These are phyloP conservation scores for Escallonia rubra DNA, from an alignment of 129 eudicot species.

Conservation along the genomic window DNA sequence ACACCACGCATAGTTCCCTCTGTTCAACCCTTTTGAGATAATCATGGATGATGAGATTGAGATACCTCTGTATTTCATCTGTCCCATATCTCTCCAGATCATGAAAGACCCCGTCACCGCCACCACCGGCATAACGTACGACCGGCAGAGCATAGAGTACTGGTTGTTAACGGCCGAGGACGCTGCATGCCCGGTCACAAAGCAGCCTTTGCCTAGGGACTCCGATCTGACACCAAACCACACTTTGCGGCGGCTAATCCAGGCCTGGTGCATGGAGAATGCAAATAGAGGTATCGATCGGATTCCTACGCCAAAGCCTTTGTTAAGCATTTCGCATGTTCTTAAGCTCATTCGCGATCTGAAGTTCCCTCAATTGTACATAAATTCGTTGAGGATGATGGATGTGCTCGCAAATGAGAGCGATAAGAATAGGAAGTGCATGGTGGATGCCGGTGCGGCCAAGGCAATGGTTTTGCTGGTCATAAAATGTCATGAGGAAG, in stretches of 20 bases:
- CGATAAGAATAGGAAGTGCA: constrained; percentile 1
- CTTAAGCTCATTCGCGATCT: constrained; percentile 3
- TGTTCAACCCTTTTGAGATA: neutral
- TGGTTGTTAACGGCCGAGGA: constrained; percentile 12
- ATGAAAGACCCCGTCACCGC: constrained; percentile 29
- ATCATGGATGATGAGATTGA: constrained; percentile 12
- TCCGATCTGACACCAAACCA: constrained; percentile 22
- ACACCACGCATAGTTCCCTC: no score
- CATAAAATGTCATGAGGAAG: neutral
- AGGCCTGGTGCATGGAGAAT: constrained; percentile 18
- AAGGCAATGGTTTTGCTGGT: constrained; percentile 6
- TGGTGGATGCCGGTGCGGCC: constrained; percentile 8
- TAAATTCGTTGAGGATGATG: neutral
- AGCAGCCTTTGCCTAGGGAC: constrained; percentile 10
- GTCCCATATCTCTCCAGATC: constrained; percentile 24
- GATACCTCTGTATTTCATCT: constrained; percentile 20
- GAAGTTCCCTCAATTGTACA: neutral
- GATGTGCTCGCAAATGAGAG: neutral
- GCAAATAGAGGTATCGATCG: constrained; percentile 6
- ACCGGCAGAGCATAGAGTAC: constrained; percentile 15
- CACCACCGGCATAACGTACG: constrained; percentile 26
- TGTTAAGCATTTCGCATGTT: neutral
- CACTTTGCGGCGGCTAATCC: constrained; percentile 26
- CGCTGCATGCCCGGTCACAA: constrained; percentile 18
- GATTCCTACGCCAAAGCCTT: constrained; percentile 18